Evolutionary conservation across 345 rosid genomes (phyloP).

Genomic region (Camelina hispida): DNA sequence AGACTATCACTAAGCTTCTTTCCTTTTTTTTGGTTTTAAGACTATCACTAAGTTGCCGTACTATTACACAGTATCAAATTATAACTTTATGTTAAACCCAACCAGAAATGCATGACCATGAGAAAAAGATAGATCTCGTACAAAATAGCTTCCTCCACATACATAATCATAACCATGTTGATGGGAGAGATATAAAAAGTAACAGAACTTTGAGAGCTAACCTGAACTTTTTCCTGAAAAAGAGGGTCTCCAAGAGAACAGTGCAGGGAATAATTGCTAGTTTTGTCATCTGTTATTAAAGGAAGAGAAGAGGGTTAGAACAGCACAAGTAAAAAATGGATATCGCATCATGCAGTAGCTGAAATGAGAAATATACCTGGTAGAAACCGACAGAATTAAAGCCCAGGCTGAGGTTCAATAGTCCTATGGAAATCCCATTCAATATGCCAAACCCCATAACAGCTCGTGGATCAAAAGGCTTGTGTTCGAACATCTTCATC

Average conservation of each 20-base stretch:
- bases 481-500: constrained; percentile 98
- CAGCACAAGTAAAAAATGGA: constrained; percentile 8
- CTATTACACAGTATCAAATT: neutral
- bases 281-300: constrained; percentile 85
- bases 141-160: constrained; percentile 26
- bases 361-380: constrained; percentile 64
- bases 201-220: constrained; percentile 40
- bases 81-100: constrained; percentile 1
- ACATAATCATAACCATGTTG: constrained; percentile 2
- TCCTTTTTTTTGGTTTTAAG: neutral
- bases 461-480: constrained; percentile 99
- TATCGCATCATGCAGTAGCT: constrained; percentile 3
- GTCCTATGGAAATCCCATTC: constrained; percentile 97
- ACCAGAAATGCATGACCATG: constrained; percentile 18
- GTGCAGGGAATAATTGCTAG: constrained; percentile 99
- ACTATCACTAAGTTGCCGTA: constrained; percentile 18
- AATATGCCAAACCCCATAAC: constrained; percentile 99
- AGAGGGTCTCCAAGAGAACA: constrained; percentile 95
- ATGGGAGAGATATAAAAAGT: constrained; percentile 14
- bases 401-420: constrained; percentile 96
- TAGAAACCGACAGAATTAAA: constrained; percentile 99
- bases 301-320: constrained; percentile 26
- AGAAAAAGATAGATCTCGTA: constrained; percentile 11
- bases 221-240: constrained; percentile 98
- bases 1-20: constrained; percentile 14